These are phyloP conservation scores for Ogataea glucozyma DNA, from an alignment of 805 yeast species.

Conservation along the genomic window DNA sequence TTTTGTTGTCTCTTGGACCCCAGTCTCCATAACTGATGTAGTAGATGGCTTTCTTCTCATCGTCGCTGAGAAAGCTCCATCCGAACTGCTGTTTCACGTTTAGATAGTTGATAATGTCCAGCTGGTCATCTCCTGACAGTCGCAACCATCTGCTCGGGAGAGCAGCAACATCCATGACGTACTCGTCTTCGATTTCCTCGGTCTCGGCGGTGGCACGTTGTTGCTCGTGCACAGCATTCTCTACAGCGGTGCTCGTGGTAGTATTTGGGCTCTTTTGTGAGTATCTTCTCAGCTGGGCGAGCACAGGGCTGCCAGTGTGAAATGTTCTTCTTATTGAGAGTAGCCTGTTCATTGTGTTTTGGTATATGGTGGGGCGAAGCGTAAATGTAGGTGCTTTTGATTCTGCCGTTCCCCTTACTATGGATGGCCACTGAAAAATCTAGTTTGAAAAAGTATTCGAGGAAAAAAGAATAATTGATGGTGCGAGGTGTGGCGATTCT, in stretches of 20 bases:
- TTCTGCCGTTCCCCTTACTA: no score
- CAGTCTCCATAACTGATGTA: slow-evolving; percentile 61
- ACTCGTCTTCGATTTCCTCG: slow-evolving; percentile 27
- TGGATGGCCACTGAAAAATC: no score
- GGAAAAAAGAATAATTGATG: neutral
- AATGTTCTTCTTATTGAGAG: neutral
- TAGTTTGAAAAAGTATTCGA: no score
- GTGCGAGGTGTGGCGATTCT: neutral
- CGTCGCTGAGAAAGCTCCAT: slow-evolving; percentile 43
- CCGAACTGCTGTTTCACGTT: slow-evolving; percentile 39
- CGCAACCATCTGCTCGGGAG: slow-evolving; percentile 36
- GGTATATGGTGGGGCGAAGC: no score
- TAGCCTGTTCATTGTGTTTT: slow-evolving; percentile 1
- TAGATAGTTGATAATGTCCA: slow-evolving; percentile 38
- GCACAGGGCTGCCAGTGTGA: neutral
- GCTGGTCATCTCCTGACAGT: slow-evolving; percentile 36
- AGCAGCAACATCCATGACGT: slow-evolving; percentile 33
- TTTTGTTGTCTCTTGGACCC: slow-evolving; percentile 53
- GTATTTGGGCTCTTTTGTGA: no score
- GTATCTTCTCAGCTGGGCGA: neutral
- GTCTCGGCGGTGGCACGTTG: slow-evolving; percentile 1
- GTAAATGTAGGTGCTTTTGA: no score
- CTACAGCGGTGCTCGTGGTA: neutral
- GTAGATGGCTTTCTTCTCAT: slow-evolving; percentile 60
- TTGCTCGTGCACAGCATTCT: neutral